These are phyloP conservation scores for Penicillium frequentans DNA, from an alignment of 2,329 filamentous ascomycete genomes.

Conservation along the genomic window DNA sequence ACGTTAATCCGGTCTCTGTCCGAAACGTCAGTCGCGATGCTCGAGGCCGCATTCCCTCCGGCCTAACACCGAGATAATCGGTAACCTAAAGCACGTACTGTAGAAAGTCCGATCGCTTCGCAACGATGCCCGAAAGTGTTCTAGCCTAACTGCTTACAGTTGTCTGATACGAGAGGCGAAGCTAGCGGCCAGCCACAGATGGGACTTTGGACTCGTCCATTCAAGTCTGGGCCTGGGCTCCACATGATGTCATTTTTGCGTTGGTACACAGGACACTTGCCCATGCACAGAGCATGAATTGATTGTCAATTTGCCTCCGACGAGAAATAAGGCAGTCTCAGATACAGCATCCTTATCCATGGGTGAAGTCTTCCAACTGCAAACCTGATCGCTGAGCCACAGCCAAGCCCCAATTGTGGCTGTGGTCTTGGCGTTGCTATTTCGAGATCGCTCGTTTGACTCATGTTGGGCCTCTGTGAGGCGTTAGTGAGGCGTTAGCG, in stretches of 20 bases:
- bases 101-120: neutral
- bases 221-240: neutral
- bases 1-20: neutral
- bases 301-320: neutral
- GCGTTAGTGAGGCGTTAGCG: neutral
- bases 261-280: neutral
- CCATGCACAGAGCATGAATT: neutral
- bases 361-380: neutral
- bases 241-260: conserved; percentile 11
- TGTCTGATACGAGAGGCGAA: neutral
- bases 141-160: neutral
- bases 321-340: neutral
- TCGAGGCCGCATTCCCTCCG: neutral
- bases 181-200: neutral
- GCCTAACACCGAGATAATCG: neutral
- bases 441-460: neutral
- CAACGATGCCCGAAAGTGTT: neutral
- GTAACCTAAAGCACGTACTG: neutral
- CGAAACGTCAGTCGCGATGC: neutral
- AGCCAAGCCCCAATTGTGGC: neutral
- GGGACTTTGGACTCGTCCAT: neutral
- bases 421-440: neutral
- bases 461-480: neutral
- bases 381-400: neutral
- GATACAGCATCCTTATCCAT: neutral